Evolutionary conservation across 106 monocot species (phyloP).

Genomic region (Chionographis japonica): DNA sequence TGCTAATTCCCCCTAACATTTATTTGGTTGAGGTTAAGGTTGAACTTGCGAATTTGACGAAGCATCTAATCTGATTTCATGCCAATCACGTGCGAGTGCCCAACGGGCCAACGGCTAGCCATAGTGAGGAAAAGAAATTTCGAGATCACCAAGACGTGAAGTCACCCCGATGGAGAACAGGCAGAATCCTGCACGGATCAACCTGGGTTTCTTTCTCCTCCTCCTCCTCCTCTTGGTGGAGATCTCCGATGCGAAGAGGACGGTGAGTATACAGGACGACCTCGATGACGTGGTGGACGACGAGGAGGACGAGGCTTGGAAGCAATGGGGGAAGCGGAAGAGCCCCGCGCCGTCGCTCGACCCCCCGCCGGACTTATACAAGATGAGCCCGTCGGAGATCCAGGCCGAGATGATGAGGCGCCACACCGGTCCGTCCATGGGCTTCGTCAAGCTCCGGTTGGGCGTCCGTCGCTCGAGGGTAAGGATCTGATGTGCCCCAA

Average conservation of each 20-base stretch:
- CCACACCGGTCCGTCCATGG: constrained; percentile 68
- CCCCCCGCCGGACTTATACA: constrained; percentile 49
- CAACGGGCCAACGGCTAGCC: too few relatives aligned
- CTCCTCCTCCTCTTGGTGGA: constrained; percentile 1
- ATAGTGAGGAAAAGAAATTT: background rate
- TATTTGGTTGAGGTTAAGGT: too few relatives aligned
- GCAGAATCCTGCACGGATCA: background rate
- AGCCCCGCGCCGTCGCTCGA: background rate
- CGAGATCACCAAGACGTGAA: background rate
- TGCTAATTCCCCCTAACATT: too few relatives aligned
- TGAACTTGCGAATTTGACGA: too few relatives aligned
- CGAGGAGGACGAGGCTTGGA: constrained; percentile 87
- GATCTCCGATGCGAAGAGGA: constrained; percentile 24
- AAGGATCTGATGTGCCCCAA: background rate
- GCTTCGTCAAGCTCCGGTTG: constrained; percentile 85
- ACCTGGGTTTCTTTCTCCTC: background rate
- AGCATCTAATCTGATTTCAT: too few relatives aligned
- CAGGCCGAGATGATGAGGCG: constrained; percentile 73
- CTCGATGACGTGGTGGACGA: constrained; percentile 81
- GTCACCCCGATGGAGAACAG: background rate
- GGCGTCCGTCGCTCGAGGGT: constrained; percentile 57
- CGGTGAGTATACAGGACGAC: constrained; percentile 78
- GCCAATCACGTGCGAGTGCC: too few relatives aligned
- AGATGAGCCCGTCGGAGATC: constrained; percentile 51
- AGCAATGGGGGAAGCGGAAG: constrained; percentile 70